Percentiles rank a stretch among this genome's conserved stretches.
phyloP scores from a whole-genome alignment of 1,284 basidiomycete species.

The Ustilago lituana region DNA sequence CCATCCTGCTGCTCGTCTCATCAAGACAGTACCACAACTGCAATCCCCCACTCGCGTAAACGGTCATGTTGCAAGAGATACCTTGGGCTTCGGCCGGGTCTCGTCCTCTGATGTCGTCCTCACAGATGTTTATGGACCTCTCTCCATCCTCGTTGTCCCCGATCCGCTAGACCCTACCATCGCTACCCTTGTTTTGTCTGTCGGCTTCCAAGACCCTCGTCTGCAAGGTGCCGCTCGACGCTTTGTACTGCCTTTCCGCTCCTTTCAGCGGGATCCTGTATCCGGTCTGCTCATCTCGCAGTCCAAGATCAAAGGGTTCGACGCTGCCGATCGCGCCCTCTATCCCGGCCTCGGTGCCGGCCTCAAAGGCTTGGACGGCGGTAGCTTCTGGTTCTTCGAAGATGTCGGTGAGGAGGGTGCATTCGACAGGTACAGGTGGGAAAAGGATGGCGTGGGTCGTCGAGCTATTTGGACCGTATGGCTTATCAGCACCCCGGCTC shows the following conservation, averaged over 20 bases:
- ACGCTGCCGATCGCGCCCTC: constrained; percentile 28
- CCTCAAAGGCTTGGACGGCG: constrained; percentile 41
- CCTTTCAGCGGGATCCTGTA: constrained; percentile 30
- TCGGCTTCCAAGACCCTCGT: constrained; percentile 21
- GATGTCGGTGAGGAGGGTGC: constrained; percentile 49
- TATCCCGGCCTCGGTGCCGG: constrained; percentile 49
- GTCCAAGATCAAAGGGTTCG: constrained; percentile 26
- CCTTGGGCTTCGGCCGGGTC: constrained; percentile 23
- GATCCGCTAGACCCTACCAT: constrained; percentile 39
- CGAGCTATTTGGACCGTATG: constrained; percentile 54
- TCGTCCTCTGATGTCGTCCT: constrained; percentile 28
- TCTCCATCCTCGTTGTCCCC: constrained; percentile 38
- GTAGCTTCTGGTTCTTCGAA: constrained; percentile 56
- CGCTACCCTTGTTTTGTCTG: constrained; percentile 42
- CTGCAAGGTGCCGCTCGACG: constrained; percentile 32
- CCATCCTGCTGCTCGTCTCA: constrained; percentile 41
- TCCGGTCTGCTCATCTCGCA: constrained; percentile 16
- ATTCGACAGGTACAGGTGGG: constrained; percentile 33
- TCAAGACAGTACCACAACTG: constrained; percentile 44
- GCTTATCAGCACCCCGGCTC: constrained; percentile 46
- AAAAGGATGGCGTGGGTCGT: constrained; percentile 28
- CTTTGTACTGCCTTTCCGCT: constrained; percentile 48
- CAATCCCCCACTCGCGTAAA: constrained; percentile 30
- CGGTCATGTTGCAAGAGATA: constrained; percentile 31
- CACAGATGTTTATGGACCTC: constrained; percentile 37